These are phyloP conservation scores for Cardiospermum halicacabum DNA, from an alignment of 345 rosid genomes.

Conservation along the genomic window DNA sequence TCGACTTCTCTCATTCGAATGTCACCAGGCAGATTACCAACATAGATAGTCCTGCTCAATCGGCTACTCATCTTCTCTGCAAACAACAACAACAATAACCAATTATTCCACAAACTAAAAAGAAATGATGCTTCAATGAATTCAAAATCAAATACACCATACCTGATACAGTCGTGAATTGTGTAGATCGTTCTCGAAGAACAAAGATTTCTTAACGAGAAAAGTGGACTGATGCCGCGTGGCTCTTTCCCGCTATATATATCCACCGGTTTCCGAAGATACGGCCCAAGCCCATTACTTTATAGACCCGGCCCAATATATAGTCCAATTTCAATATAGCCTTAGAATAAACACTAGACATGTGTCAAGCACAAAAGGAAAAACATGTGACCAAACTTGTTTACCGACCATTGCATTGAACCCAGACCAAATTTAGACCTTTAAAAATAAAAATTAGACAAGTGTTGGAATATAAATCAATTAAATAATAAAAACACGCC, in stretches of 20 bases:
- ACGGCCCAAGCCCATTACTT: no score
- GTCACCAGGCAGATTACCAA: slow-evolving; percentile 96
- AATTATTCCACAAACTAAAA: not conserved
- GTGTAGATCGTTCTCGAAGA: slow-evolving; percentile 4
- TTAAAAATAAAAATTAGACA: no score
- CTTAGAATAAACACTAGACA: no score
- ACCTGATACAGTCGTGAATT: not conserved
- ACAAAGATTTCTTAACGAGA: not conserved
- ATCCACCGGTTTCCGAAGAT: no score
- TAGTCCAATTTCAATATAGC: no score
- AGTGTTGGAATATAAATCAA: not conserved
- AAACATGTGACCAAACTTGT: no score
- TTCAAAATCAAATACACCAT: not conserved
- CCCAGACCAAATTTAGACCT: no score
- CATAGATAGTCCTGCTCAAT: slow-evolving; percentile 81
- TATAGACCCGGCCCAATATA: no score
- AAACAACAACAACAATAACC: not conserved
- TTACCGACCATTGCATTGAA: no score
- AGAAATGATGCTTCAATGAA: not conserved
- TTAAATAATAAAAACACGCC: not conserved
- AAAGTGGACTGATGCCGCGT: no score
- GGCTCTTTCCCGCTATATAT: no score
- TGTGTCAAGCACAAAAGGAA: no score
- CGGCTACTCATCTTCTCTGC: slow-evolving; percentile 68
- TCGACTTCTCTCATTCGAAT: slow-evolving; percentile 82